Evolutionary conservation across 345 rosid species (phyloP).

Genomic region (Brassica rapa): DNA sequence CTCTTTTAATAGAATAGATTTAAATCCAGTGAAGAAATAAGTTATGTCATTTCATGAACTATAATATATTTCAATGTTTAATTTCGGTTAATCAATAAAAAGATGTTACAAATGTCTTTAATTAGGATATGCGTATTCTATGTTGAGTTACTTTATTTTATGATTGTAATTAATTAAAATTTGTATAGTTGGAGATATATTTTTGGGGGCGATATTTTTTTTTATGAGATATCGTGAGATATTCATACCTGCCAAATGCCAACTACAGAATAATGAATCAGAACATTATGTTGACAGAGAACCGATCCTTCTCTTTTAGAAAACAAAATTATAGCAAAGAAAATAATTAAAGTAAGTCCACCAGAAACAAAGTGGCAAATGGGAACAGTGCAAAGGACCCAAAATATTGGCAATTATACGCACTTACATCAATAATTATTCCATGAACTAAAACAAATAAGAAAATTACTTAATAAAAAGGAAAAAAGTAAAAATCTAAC

Average conservation of each 20-base stretch:
- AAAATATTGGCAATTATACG: constrained; percentile 38
- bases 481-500: constrained; percentile 16
- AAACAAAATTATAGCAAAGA: constrained; percentile 25
- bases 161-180: neutral
- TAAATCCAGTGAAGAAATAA: neutral
- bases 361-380: constrained; percentile 32
- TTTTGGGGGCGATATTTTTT: neutral
- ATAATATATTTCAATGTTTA: neutral
- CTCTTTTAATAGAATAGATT: neutral
- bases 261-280: constrained; percentile 4
- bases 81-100: neutral
- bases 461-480: neutral
- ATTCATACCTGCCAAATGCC: constrained; percentile 6
- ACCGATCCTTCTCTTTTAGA: neutral
- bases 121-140: neutral
- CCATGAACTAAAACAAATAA: constrained; percentile 20
- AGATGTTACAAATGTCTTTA: neutral
- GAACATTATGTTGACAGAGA: neutral
- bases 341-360: constrained; percentile 32
- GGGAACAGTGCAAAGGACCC: constrained; percentile 20
- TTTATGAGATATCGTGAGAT: neutral
- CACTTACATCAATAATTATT: constrained; percentile 34
- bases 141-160: neutral
- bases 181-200: neutral
- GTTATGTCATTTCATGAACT: neutral